Evolutionary conservation across 257 asterid genomes (phyloP), one percentile per base, ranked within the genome.

Genomic region (Ehretia macrophylla): DNA sequence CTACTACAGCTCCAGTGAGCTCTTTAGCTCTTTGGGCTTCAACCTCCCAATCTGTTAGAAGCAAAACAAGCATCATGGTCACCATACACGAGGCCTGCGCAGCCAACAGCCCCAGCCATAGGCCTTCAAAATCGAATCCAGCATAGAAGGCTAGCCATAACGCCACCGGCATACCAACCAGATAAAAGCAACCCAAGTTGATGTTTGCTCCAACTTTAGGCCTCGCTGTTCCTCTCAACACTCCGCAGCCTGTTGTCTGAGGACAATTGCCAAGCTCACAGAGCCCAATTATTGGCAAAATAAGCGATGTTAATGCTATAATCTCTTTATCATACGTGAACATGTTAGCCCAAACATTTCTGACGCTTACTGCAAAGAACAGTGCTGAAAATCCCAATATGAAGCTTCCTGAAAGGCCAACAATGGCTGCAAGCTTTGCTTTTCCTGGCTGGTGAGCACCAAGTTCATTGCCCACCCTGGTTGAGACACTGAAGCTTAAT

Each of bases 191-290:
- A 3, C 94, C 89, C 69, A 89, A 52, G 79, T 89, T 89, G 14
- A 89, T 86, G 38, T 80, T 80, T 0, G 95, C 97, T 1, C 94
- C 95, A 0, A 86, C 82, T 63, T 82, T 84, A 8, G 97, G 97
- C 75, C 95, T 77, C 14, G 97, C 97, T 20, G 95, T 84, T 8
- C 95, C 97, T 1, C 95, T 54, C 32, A 89, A 53, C 1, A 86
- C 94, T 61, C 97, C 97, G 44, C 97, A 89, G 12, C 95, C 97
- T 50, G 97, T 86, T 0, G 97, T 89, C 66, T 86, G 97, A 20
- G 97, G 97, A 73, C 97, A 89, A 67, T 89, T 89, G 1, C 97
- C 97, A 0, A 89, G 71, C 80, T 89, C 97, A 51, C 97, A 86
- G 0, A 89, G 86, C 58, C 97, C 97, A 60, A 89, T 82, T 44